Conservation (phyloP, 768 basidiomycete species). For the Vararia minispora region DNA sequence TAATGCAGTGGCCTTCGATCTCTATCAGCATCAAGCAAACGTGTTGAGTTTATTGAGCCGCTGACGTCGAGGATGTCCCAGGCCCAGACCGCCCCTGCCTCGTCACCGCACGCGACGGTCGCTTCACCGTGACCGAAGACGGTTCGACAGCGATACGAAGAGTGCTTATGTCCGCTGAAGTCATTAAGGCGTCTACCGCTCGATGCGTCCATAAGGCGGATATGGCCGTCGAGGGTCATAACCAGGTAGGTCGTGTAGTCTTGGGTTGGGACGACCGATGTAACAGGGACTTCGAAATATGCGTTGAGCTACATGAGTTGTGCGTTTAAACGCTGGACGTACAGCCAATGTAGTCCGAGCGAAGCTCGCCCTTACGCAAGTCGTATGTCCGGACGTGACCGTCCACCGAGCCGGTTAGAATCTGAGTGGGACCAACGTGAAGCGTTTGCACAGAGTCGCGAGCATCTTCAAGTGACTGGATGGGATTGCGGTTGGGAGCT, state of each 20-base stretch:
- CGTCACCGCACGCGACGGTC: conserved; percentile 78
- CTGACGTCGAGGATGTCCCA: conserved; percentile 90
- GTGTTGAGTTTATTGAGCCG: conserved; percentile 6
- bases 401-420: conserved; percentile 82
- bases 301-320: not conserved
- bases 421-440: conserved; percentile 49
- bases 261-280: conserved; percentile 67
- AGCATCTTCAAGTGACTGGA: conserved; percentile 87
- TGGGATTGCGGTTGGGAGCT: conserved; percentile 67
- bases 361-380: conserved; percentile 83
- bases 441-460: conserved; percentile 79
- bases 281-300: conserved; percentile 63
- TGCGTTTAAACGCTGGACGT: conserved; percentile 22
- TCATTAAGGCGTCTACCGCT: conserved; percentile 81
- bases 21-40: not conserved
- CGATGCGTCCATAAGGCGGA: conserved; percentile 75
- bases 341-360: conserved; percentile 88
- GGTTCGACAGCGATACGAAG: conserved; percentile 67
- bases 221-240: conserved; percentile 71
- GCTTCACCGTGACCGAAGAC: conserved; percentile 82
- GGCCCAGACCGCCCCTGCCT: conserved; percentile 78
- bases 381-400: conserved; percentile 92
- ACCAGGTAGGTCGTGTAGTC: conserved; percentile 76
- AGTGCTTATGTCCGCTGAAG: conserved; percentile 68
- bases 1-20: conserved; percentile 51